phyloP scores from a whole-genome alignment of 192 early-diverging fungal genomes.

The Anaeromyces robustus region DNA sequence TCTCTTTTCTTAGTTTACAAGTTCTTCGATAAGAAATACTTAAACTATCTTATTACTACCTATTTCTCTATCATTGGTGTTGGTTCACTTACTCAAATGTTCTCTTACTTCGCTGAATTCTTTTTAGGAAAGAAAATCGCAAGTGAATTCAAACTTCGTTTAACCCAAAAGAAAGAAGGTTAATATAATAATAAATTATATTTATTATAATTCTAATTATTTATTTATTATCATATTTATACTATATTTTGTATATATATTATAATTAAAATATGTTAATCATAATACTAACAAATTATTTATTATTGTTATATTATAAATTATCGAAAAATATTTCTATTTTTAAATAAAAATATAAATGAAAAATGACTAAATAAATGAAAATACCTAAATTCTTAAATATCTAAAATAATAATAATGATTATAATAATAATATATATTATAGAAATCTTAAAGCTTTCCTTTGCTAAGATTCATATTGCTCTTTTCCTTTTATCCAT shows the following conservation, averaged over 20 bases:
- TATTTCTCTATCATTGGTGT: conserved; percentile 78
- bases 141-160: conserved; percentile 48
- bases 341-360: too few relatives aligned
- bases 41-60: conserved; percentile 63
- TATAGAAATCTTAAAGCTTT: not conserved
- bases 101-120: conserved; percentile 28
- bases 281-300: too few relatives aligned
- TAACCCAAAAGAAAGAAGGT: conserved; percentile 55
- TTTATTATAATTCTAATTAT: conserved; percentile 4
- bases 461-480: conserved; percentile 33
- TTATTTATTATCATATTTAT: too few relatives aligned
- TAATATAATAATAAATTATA: conserved; percentile 1
- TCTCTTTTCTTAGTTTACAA: conserved; percentile 75
- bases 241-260: too few relatives aligned
- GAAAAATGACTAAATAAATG: too few relatives aligned
- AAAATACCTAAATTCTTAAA: too few relatives aligned
- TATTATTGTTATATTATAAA: too few relatives aligned
- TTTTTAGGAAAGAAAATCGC: conserved; percentile 40
- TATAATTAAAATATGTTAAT: too few relatives aligned
- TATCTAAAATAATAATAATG: too few relatives aligned
- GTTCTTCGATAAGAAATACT: conserved; percentile 66
- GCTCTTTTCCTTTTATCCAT: conserved; percentile 32
- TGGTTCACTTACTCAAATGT: conserved; percentile 49
- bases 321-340: too few relatives aligned
- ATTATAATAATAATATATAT: too few relatives aligned